A percentile compares a stretch with the other conserved stretches of the same genome.
These are phyloP conservation scores for Citrus australasica DNA, from an alignment of 345 rosid genomes.

Conservation along the genomic window DNA sequence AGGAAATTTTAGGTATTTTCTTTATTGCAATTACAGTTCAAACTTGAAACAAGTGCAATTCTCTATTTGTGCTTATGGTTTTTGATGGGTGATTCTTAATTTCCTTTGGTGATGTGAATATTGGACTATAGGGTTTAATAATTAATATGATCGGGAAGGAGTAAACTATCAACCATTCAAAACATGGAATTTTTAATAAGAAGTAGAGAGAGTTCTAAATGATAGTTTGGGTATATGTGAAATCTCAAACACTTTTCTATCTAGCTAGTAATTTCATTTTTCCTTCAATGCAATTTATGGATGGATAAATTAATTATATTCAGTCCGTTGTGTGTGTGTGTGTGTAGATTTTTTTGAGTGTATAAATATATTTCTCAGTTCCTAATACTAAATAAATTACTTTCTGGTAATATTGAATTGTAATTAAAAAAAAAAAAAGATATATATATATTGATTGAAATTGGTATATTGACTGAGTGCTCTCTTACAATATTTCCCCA, in stretches of 20 bases:
- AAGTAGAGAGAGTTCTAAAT: neutral
- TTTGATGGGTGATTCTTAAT: neutral
- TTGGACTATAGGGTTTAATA: no score
- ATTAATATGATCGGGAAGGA: neutral
- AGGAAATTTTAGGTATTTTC: neutral
- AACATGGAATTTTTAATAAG: neutral
- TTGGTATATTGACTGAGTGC: neutral
- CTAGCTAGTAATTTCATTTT: no score
- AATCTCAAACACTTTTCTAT: neutral
- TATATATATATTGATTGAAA: neutral
- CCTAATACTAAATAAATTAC: neutral
- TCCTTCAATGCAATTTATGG: no score
- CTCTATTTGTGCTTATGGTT: neutral
- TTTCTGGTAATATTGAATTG: no score
- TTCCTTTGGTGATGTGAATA: neutral
- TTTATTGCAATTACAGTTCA: neutral
- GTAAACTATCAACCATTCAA: neutral
- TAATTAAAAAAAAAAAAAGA: no score
- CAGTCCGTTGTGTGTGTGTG: neutral
- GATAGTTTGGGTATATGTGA: neutral
- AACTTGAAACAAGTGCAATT: neutral
- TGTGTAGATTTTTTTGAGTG: neutral
- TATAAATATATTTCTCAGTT: neutral
- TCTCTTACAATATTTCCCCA: conserved; percentile 10
- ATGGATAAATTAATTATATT: no score